Conservation (phyloP, 2,329 filamentous ascomycete species). For the Penicillium sp. region DNA sequence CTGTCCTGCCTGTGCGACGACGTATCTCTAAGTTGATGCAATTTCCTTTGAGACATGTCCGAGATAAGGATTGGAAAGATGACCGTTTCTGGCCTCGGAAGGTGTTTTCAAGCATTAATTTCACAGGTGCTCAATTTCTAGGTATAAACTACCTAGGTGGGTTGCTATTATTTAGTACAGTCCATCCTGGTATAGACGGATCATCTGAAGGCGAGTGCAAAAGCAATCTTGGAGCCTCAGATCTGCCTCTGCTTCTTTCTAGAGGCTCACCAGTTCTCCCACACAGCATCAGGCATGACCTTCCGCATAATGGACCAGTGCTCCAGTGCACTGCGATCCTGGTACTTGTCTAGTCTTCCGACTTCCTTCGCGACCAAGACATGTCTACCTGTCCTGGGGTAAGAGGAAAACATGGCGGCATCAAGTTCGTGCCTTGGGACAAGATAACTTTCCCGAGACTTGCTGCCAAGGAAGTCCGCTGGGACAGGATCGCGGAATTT, state of each 20-base stretch:
- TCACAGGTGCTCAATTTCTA: not conserved
- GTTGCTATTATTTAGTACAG: not conserved
- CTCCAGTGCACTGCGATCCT: slow-evolving; percentile 71
- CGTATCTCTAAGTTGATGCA: no score
- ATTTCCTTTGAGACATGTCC: no score
- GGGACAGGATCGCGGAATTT: slow-evolving; percentile 65
- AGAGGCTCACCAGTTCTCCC: slow-evolving; percentile 75
- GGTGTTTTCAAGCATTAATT: no score
- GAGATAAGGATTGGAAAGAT: no score
- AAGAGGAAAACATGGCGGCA: slow-evolving; percentile 32
- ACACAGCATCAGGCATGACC: slow-evolving; percentile 73
- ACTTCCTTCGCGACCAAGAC: slow-evolving; percentile 55
- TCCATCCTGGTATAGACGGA: not conserved
- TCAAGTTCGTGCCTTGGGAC: slow-evolving; percentile 70
- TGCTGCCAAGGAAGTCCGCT: slow-evolving; percentile 70
- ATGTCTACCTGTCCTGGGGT: slow-evolving; percentile 47
- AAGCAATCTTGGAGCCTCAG: not conserved
- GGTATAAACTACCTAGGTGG: not conserved
- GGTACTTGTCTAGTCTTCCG: slow-evolving; percentile 65
- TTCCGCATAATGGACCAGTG: slow-evolving; percentile 92
- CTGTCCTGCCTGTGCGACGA: no score
- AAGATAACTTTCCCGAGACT: slow-evolving; percentile 68
- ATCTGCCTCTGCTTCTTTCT: not conserved
- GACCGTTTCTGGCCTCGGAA: no score
- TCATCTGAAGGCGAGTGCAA: not conserved